Evolutionary conservation across 2,329 filamentous ascomycete species (phyloP), one percentile per base, ranked within the genome.

Genomic region (Claviceps africana): DNA sequence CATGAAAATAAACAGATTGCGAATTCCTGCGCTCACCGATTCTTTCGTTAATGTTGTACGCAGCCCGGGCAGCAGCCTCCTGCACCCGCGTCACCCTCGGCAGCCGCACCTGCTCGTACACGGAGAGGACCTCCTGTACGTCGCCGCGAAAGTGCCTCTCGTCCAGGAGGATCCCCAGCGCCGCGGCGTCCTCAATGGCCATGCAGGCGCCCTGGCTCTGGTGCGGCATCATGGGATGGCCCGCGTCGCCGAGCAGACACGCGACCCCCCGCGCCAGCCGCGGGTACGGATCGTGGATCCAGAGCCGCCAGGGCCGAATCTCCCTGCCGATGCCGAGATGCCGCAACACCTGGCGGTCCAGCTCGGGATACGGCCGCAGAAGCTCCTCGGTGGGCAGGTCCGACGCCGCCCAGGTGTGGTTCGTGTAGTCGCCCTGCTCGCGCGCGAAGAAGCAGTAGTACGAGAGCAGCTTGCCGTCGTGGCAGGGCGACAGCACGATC

Each of bases 391-490:
- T 70, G 0, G 77, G 72, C 2, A 66, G 61, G 7, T 71, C 72
- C 28, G 76, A 74, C 0, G 68, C 68, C 0, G 74, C 78, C 81
- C 82, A 85, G 10, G 71, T 72, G 51, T 85, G 80, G 44, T 67
- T 76, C 3, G 72, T 70, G 60, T 80, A 85, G 61, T 85, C 79
- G 7, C 78, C 78, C 54, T 73, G 64, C 10, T 56, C 58, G 47
- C 63, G 72, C 0, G 81, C 75, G 63, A 83, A 85, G 71, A 85
- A 84, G 67, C 81, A 84, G 66, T 86, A 86, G 67, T 83, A 86
- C 0, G 80, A 83, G 3, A 85, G 70, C 2, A 85, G 67, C 55
- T 76, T 76, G 51, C 82, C 81, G 22, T 75, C 76, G 60, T 84
- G 82, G 67, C 83, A 86, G 5, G 82, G 81, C 0, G 81, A 84